These are phyloP conservation scores for Cinnamomum micranthum DNA, from an alignment of 164 flowering plant genomes.

Conservation along the genomic window DNA sequence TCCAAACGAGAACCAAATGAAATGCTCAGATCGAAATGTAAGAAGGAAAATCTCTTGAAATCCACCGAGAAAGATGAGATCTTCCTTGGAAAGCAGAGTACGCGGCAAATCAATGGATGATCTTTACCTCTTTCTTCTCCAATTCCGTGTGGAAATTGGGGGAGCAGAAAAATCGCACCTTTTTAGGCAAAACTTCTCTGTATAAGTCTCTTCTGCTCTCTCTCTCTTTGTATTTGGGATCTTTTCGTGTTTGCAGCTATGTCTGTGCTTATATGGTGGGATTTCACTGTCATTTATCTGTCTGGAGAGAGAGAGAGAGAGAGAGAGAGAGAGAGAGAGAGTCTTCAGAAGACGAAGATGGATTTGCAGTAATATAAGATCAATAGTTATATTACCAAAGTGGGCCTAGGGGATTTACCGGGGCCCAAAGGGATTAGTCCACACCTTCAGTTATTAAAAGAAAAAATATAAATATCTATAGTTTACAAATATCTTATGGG, in stretches of 20 bases:
- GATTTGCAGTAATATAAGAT: neutral
- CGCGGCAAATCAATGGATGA: neutral
- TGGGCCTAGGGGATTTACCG: too few species aligned
- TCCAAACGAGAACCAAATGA: neutral
- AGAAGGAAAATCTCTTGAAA: neutral
- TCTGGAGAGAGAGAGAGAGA: neutral
- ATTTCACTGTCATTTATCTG: neutral
- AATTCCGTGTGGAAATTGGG: neutral
- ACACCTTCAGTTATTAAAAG: too few species aligned
- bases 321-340: neutral
- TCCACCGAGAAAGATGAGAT: neutral
- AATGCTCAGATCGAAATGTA: neutral
- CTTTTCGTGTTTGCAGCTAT: neutral
- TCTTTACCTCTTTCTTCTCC: neutral
- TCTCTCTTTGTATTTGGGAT: neutral
- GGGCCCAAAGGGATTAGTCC: too few species aligned
- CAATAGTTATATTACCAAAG: too few species aligned
- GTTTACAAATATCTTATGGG: too few species aligned
- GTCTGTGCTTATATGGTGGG: neutral
- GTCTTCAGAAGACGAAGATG: neutral
- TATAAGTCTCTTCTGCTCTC: neutral
- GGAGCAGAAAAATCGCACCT: neutral
- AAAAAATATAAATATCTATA: too few species aligned
- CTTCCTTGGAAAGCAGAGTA: neutral
- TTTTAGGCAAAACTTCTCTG: neutral